A percentile compares a stretch with the other conserved stretches of the same genome.
These are phyloP conservation scores for Monosporascus sp. DNA, from an alignment of 2,329 filamentous ascomycete species.

Conservation along the genomic window DNA sequence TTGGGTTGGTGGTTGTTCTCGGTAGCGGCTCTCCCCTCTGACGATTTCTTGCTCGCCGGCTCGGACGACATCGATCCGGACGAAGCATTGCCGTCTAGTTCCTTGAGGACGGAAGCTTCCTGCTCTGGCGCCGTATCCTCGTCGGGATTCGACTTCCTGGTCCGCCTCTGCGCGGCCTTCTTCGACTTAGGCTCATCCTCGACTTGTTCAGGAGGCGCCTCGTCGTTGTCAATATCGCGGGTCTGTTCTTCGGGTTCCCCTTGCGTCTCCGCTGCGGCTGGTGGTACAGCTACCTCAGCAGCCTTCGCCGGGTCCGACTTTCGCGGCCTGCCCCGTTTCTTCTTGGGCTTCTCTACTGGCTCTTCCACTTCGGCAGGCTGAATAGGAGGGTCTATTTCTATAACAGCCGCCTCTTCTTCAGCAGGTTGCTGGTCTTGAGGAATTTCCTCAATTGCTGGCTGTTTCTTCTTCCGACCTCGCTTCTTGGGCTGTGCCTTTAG, in stretches of 20 bases:
- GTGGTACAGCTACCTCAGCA: constrained; percentile 1
- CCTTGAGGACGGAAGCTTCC: constrained; percentile 10
- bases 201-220: not conserved
- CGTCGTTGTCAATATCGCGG: not conserved
- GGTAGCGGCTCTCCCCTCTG: not conserved
- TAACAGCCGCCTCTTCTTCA: not conserved
- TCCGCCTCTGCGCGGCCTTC: constrained; percentile 4
- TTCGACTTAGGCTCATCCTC: not conserved
- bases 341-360: constrained; percentile 21
- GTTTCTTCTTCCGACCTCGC: constrained; percentile 28
- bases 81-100: constrained; percentile 16
- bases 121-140: not conserved
- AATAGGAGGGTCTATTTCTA: not conserved
- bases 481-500: constrained; percentile 19
- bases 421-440: constrained; percentile 1
- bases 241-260: constrained; percentile 2
- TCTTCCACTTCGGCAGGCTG: constrained; percentile 8
- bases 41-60: not conserved
- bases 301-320: constrained; percentile 20
- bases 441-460: constrained; percentile 7
- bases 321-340: constrained; percentile 24
- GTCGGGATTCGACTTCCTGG: constrained; percentile 2
- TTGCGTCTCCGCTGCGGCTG: not conserved
- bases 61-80: constrained; percentile 8
- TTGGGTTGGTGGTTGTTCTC: constrained; percentile 8